These are phyloP conservation scores for Rutidosis leptorrhynchoides DNA, from an alignment of 129 eudicot genomes.

Conservation along the genomic window DNA sequence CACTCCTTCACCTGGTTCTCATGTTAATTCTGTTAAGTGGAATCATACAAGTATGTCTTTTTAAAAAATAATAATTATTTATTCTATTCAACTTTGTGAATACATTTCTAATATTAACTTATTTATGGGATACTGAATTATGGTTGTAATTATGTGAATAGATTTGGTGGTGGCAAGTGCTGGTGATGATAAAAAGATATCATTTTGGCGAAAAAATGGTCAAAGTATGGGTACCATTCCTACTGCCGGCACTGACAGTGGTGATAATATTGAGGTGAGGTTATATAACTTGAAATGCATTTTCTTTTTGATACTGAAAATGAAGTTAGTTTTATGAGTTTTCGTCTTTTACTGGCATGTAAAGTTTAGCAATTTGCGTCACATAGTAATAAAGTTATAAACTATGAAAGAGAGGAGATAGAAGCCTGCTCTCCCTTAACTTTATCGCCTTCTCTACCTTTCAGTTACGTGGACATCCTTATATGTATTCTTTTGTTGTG, in stretches of 20 bases:
- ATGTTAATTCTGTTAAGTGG: conserved; percentile 90
- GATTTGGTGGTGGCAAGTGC: conserved; percentile 98
- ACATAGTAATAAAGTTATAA: background rate
- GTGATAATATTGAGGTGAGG: conserved; percentile 69
- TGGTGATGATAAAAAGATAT: conserved; percentile 75
- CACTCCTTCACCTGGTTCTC: conserved; percentile 74
- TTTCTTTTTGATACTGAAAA: background rate
- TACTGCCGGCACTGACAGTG: conserved; percentile 48
- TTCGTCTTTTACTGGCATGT: background rate
- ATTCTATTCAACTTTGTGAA: no score
- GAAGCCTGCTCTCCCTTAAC: background rate
- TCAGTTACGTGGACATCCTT: background rate
- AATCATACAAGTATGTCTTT: conserved; percentile 72
- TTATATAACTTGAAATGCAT: background rate
- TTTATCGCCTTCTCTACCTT: background rate
- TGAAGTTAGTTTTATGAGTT: conserved; percentile 5
- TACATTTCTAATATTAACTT: background rate
- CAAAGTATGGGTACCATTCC: conserved; percentile 85
- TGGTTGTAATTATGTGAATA: conserved; percentile 20
- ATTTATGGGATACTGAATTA: background rate
- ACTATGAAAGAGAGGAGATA: background rate
- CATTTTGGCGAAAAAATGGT: conserved; percentile 76
- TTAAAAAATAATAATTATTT: no score
- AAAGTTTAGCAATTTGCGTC: background rate
- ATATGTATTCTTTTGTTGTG: background rate